phyloP scores from a whole-genome alignment of 2,329 filamentous ascomycete species.

The Claviceps quebecensis region DNA sequence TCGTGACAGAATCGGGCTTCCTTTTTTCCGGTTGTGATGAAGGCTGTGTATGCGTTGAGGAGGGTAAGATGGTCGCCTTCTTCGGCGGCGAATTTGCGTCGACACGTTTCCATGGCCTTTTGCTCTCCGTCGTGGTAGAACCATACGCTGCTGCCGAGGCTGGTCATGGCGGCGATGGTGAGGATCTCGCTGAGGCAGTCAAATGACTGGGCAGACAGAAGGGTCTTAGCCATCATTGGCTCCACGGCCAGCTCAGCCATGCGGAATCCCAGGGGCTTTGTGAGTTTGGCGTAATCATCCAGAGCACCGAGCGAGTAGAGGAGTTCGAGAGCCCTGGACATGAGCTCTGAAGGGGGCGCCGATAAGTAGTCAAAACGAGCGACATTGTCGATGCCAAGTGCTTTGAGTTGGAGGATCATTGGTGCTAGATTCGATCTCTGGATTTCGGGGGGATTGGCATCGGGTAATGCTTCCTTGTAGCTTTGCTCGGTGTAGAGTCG shows the following conservation, averaged over 20 bases:
- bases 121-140: constrained; percentile 66
- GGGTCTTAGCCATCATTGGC: constrained; percentile 87
- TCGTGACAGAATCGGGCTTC: constrained; percentile 78
- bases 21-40: constrained; percentile 69
- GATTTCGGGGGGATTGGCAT: constrained; percentile 74
- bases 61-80: constrained; percentile 91
- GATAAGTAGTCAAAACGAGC: constrained; percentile 82
- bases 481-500: constrained; percentile 73
- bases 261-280: constrained; percentile 68
- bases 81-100: constrained; percentile 74
- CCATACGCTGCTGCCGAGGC: constrained; percentile 70
- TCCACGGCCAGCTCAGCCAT: constrained; percentile 93
- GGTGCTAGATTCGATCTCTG: constrained; percentile 85
- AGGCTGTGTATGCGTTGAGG: constrained; percentile 85
- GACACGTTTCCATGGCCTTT: constrained; percentile 57
- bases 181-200: constrained; percentile 74
- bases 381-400: constrained; percentile 88
- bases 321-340: constrained; percentile 76
- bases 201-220: constrained; percentile 63
- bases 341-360: constrained; percentile 68
- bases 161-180: constrained; percentile 89
- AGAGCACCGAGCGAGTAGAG: constrained; percentile 77
- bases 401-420: constrained; percentile 81
- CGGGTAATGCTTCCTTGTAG: constrained; percentile 45
- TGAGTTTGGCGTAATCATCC: constrained; percentile 82